Conservation (phyloP, 441 rosid genomes). For the Populus hybrid region DNA sequence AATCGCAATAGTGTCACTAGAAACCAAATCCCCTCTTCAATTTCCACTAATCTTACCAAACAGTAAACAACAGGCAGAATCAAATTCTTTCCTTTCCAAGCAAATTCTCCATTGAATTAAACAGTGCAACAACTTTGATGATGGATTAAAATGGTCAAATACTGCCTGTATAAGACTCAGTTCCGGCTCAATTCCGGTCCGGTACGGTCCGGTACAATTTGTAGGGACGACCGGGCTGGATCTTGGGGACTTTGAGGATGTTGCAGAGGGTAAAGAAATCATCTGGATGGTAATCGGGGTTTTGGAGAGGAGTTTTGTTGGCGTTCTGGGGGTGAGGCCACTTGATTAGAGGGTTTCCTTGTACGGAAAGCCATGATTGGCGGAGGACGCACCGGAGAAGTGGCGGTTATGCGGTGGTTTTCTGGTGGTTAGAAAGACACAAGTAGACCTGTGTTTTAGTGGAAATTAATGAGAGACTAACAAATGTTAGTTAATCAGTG, state of each 20-base stretch:
- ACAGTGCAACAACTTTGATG: constrained; percentile 59
- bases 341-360: constrained; percentile 30
- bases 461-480: background rate
- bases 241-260: constrained; percentile 42
- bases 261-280: constrained; percentile 45
- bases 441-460: background rate
- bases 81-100: constrained; percentile 66
- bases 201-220: constrained; percentile 47
- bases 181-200: constrained; percentile 51
- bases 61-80: constrained; percentile 65
- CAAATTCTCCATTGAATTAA: constrained; percentile 44
- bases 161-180: constrained; percentile 38
- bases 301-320: constrained; percentile 10
- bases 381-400: background rate
- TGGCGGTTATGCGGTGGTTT: background rate
- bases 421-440: background rate
- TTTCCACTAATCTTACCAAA: constrained; percentile 39
- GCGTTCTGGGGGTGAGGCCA: constrained; percentile 20
- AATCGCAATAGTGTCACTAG: constrained; percentile 52
- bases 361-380: constrained; percentile 13
- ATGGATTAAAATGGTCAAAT: constrained; percentile 55
- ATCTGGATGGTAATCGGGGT: constrained; percentile 25
- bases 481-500: background rate
- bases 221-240: constrained; percentile 41
- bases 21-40: constrained; percentile 39